A percentile compares a stretch with the other conserved stretches of the same genome.
phyloP scores from a whole-genome alignment of 495 filamentous ascomycete genomes.

The Glarea lozoyensis region DNA sequence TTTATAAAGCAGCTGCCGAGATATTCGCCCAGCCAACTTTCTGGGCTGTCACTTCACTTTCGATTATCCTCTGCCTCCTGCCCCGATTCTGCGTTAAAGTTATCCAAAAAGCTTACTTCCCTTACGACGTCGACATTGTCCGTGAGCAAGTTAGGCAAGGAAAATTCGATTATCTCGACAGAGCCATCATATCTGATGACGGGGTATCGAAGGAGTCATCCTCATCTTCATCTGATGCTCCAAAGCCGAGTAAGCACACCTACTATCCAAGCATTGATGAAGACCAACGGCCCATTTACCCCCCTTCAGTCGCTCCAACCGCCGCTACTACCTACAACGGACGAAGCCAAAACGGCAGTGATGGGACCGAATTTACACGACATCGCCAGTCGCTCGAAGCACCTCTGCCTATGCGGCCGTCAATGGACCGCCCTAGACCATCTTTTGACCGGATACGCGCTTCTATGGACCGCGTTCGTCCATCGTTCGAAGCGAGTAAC shows the following conservation, averaged over 20 bases:
- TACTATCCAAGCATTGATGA: constrained; percentile 60
- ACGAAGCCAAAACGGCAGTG: constrained; percentile 83
- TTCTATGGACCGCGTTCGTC: constrained; percentile 66
- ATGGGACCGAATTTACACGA: constrained; percentile 84
- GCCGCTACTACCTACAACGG: constrained; percentile 73
- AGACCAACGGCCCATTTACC: constrained; percentile 82
- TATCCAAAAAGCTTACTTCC: constrained; percentile 87
- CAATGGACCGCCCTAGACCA: constrained; percentile 54
- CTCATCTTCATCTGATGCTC: constrained; percentile 49
- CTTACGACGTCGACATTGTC: constrained; percentile 90
- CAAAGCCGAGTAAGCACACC: constrained; percentile 52
- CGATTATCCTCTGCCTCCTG: constrained; percentile 67
- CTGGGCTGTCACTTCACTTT: constrained; percentile 74
- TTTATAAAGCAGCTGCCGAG: constrained; percentile 71
- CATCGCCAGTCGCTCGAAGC: constrained; percentile 29
- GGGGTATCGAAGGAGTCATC: constrained; percentile 11
- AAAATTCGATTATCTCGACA: constrained; percentile 62
- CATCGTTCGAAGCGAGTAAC: constrained; percentile 72
- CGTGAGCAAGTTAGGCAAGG: constrained; percentile 82
- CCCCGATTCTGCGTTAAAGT: constrained; percentile 80
- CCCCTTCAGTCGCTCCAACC: constrained; percentile 70
- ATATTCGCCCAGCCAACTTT: constrained; percentile 75
- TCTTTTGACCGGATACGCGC: constrained; percentile 70
- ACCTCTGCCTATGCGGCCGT: constrained; percentile 39
- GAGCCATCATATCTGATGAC: constrained; percentile 17